Base-by-base conservation (phyloP, 805 yeast species). In the Pichia deserticola region DNA sequence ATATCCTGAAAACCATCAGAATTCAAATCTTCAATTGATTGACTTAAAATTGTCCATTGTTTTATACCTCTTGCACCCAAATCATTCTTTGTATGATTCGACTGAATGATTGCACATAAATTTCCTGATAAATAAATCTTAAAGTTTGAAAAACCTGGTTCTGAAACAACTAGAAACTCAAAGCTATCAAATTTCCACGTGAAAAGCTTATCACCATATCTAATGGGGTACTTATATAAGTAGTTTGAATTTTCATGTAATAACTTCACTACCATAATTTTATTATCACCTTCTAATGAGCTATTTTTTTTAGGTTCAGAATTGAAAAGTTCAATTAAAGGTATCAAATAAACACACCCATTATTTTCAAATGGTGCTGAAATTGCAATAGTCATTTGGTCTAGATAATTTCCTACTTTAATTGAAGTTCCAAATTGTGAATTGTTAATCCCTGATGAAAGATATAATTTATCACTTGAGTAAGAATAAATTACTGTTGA, bases 81-180 rank as follows among this genome's bases (percentile, higher is more conserved):
- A 27, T 38, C 40, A 12, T 58, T 44, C 9, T 59, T 44, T 8
- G 74, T 51, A n/a, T 39, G 53, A 4, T 55, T 51, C 30, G 59
- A 55, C 12, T 58, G 54, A 7, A 65, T 48, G 0, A 53, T 39
- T 1, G 61, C 61, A 13, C 62, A 40, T 9, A 58, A 27, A 10
- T 37, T 29, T 7, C 49, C 52, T 1, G 46, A 41, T 1, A 39
- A 40, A 51, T 63, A 77, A 7, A 79, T 49, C 43, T 71, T 69
- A 1, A 82, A 44, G 1, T 57, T 52, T 5, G 81, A 77, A 0
- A 59, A 39, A 0, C 86, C 86, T 0, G 86, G 85, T 47, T 76
- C 73, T 0, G 79, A 61, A 5, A 78, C 69, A 0, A 74, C 69
- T 7, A 81, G 59, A 44, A 70, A 68, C 9, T 73, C 67, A 1